phyloP scores from a whole-genome alignment of 495 filamentous ascomycete species.

The Penicillium cosmopolitanum region DNA sequence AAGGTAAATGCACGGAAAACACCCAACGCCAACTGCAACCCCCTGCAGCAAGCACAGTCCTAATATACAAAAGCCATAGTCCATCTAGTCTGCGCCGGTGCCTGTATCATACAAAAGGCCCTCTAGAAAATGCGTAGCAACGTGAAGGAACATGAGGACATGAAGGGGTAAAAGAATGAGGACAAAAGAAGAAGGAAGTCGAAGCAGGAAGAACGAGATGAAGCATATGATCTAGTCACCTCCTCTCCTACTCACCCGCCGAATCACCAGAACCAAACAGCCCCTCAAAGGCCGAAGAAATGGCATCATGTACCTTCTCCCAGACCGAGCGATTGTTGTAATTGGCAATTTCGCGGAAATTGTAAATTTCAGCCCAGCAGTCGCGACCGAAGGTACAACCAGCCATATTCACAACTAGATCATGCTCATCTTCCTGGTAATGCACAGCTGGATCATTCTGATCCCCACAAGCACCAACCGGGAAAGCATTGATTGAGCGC shows the following conservation, averaged over 20 bases:
- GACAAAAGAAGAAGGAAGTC: too few relatives aligned
- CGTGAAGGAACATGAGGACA: slow-evolving; percentile 11
- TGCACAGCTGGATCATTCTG: slow-evolving; percentile 75
- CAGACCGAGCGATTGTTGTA: slow-evolving; percentile 79
- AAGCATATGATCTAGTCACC: too few relatives aligned
- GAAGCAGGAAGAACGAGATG: too few relatives aligned
- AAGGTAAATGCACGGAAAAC: neutral
- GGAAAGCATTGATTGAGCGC: slow-evolving; percentile 92
- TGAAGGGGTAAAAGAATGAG: neutral
- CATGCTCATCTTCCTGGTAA: slow-evolving; percentile 81
- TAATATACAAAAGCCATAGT: slow-evolving; percentile 5
- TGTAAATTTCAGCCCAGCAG: slow-evolving; percentile 97
- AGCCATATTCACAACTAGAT: slow-evolving; percentile 99
- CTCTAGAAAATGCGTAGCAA: slow-evolving; percentile 4
- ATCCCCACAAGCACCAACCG: slow-evolving; percentile 84
- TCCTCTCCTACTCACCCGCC: neutral
- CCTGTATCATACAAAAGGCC: slow-evolving; percentile 12
- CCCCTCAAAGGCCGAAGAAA: slow-evolving; percentile 30
- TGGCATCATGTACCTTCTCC: slow-evolving; percentile 58
- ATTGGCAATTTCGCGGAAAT: slow-evolving; percentile 86
- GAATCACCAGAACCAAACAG: neutral
- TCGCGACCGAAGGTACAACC: slow-evolving; percentile 96
- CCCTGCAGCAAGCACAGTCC: slow-evolving; percentile 1
- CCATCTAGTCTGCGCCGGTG: neutral
- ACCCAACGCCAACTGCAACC: neutral